Evolutionary conservation across 495 filamentous ascomycete species (phyloP).

Genomic region (Neurospora tetraspora): DNA sequence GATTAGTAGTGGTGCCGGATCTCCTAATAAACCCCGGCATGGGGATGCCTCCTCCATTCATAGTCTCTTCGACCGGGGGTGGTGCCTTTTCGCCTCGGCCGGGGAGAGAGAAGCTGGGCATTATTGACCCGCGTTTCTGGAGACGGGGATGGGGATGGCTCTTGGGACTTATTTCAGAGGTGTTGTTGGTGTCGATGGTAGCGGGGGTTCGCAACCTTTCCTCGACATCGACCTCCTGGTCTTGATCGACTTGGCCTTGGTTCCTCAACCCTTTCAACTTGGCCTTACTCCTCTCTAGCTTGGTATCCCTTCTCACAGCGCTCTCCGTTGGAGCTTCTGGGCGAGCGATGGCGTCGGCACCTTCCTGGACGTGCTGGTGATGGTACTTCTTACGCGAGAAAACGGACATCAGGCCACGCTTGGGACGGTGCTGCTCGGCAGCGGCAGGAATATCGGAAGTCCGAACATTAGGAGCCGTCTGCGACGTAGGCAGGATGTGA

Average conservation of each 20-base stretch:
- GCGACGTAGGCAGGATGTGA: conserved; percentile 13
- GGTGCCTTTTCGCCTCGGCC: neutral
- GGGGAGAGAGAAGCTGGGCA: neutral
- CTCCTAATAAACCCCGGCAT: neutral
- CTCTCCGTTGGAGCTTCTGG: conserved; percentile 31
- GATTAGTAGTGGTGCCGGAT: neutral
- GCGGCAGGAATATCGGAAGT: neutral
- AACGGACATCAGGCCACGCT: conserved; percentile 34
- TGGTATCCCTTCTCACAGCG: conserved; percentile 40
- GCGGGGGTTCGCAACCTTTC: neutral
- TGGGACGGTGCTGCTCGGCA: conserved; percentile 4
- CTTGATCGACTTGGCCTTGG: neutral
- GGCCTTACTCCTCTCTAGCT: conserved; percentile 36
- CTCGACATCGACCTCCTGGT: neutral
- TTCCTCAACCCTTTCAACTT: conserved; percentile 26
- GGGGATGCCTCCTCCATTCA: neutral
- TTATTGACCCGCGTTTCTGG: neutral
- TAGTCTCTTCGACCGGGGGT: conserved; percentile 24
- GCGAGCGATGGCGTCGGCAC: conserved; percentile 30
- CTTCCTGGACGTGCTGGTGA: conserved; percentile 5
- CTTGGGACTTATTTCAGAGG: conserved; percentile 3
- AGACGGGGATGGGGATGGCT: neutral
- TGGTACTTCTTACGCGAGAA: conserved; percentile 36
- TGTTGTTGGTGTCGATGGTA: conserved; percentile 7
- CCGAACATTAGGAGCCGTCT: conserved; percentile 10